phyloP scores from a whole-genome alignment of 495 filamentous ascomycete genomes.

The Penicillium flavigenum region DNA sequence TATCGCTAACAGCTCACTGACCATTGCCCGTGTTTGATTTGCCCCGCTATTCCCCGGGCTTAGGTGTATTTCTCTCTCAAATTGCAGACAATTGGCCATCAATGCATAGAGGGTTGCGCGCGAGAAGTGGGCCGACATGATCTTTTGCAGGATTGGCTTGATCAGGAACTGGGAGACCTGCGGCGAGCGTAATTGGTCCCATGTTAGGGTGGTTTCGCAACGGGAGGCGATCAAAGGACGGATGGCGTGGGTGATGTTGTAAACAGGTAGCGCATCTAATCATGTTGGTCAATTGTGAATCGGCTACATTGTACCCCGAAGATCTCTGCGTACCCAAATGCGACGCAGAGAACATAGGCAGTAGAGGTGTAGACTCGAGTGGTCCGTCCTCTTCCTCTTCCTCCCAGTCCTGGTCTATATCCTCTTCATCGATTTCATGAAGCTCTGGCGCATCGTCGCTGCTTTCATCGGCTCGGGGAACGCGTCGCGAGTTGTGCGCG shows the following conservation, averaged over 20 bases:
- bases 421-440: slow-evolving; percentile 36
- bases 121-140: slow-evolving; percentile 74
- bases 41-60: slow-evolving; percentile 81
- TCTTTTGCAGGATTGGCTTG: slow-evolving; percentile 86
- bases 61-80: slow-evolving; percentile 77
- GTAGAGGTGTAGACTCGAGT: slow-evolving; percentile 58
- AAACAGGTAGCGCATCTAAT: slow-evolving; percentile 76
- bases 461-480: slow-evolving; percentile 9
- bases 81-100: slow-evolving; percentile 91
- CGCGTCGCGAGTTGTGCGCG: slow-evolving; percentile 16
- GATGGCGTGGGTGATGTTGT: slow-evolving; percentile 85
- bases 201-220: slow-evolving; percentile 90
- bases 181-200: slow-evolving; percentile 91
- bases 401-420: slow-evolving; percentile 41
- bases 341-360: slow-evolving; percentile 80
- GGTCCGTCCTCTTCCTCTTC: slow-evolving; percentile 54
- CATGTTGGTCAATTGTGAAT: slow-evolving; percentile 14
- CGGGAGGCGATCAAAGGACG: slow-evolving; percentile 74
- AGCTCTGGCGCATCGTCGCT: slow-evolving; percentile 34
- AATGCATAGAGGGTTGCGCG: slow-evolving; percentile 84
- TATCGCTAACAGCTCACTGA: slow-evolving; percentile 89
- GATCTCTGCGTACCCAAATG: slow-evolving; percentile 62
- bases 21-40: slow-evolving; percentile 76
- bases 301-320: not conserved
- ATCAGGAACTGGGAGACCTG: slow-evolving; percentile 94